Base-by-base conservation (phyloP, 2,329 filamentous ascomycete genomes). In the Pseudogymnoascus sp. region DNA sequence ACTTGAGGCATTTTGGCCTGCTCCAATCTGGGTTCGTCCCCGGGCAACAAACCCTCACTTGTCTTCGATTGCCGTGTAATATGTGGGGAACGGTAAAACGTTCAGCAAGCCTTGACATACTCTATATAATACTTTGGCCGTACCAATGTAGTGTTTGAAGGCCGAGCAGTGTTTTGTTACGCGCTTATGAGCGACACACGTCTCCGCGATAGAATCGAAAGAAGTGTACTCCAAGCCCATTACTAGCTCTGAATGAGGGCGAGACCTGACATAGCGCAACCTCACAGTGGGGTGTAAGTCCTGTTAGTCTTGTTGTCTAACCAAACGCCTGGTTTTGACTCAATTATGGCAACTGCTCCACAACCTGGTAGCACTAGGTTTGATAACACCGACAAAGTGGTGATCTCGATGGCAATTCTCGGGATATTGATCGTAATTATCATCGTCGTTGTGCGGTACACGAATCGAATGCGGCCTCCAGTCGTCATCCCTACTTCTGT, bases 1-100 rank as follows among this genome's bases (percentile, higher is more conserved):
- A 54, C 21, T 34, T 60, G 54, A 23, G 54, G 54, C 18, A 60
- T 60, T 60, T 60, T 60, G 23, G 54, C 54, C 54, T 60, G 26
- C 54, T 60, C 54, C 54, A 60, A 60, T 60, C 54, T 60, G 54
- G 26, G 18, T 36, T 34, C 54, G 14, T 39, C 36, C 14, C 36
- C 14, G 12, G 12, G 34, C 34, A 16, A 16, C n/a, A 16, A 40
- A 40, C n/a, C 37, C 37, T 40, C n/a, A 40, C 37, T 7, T 40
- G 37, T 40, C n/a, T 40, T 40, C n/a, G 14, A 40, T 16, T 40
- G 37, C 37, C 16, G 37, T 40, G 37, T 16, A 40, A 40, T 40
- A 40, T 40, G 37, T 16, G 37, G 37, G n/a, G 37, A 40, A 40
- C 37, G 37, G 14, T 16, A 40, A 40, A 16, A 40, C n/a, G 37